phyloP scores from a whole-genome alignment of 495 filamentous ascomycete genomes.

The Parathielavia hyrcaniae region DNA sequence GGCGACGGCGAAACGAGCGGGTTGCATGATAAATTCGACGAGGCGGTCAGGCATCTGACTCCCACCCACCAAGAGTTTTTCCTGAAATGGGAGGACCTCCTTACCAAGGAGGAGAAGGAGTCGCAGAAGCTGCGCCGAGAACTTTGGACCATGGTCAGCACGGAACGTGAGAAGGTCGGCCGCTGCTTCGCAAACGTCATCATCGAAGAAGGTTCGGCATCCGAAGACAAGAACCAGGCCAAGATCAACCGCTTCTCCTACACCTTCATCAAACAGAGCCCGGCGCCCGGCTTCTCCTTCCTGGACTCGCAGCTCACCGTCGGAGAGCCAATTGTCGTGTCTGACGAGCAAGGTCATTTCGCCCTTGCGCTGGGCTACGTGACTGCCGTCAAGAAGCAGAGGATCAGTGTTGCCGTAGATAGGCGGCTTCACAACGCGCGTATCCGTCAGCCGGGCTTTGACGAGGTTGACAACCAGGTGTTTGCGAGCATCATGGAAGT shows the following conservation, averaged over 20 bases:
- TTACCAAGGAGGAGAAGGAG: slow-evolving; percentile 91
- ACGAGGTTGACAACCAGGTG: slow-evolving; percentile 67
- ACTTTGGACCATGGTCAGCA: slow-evolving; percentile 90
- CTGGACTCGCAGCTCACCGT: slow-evolving; percentile 81
- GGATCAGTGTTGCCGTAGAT: slow-evolving; percentile 83
- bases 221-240: slow-evolving; percentile 55
- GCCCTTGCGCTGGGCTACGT: slow-evolving; percentile 90
- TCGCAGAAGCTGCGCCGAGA: slow-evolving; percentile 76
- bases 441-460: slow-evolving; percentile 64
- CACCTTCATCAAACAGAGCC: slow-evolving; percentile 63
- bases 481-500: slow-evolving; percentile 93
- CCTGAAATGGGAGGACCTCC: slow-evolving; percentile 82
- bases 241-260: slow-evolving; percentile 92
- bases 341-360: slow-evolving; percentile 90
- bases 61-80: slow-evolving; percentile 75
- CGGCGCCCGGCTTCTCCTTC: slow-evolving; percentile 63
- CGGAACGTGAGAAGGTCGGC: slow-evolving; percentile 78
- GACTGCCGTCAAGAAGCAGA: slow-evolving; percentile 60
- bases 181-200: slow-evolving; percentile 59
- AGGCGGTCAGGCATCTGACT: slow-evolving; percentile 66
- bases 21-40: slow-evolving; percentile 66
- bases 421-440: slow-evolving; percentile 80
- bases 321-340: slow-evolving; percentile 93
- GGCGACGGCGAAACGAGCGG: slow-evolving; percentile 76
- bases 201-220: slow-evolving; percentile 68